Percentiles rank a stretch among this genome's conserved stretches.
These are phyloP conservation scores for Mytilinidion resinicola DNA, from an alignment of 495 filamentous ascomycete species.

Conservation along the genomic window DNA sequence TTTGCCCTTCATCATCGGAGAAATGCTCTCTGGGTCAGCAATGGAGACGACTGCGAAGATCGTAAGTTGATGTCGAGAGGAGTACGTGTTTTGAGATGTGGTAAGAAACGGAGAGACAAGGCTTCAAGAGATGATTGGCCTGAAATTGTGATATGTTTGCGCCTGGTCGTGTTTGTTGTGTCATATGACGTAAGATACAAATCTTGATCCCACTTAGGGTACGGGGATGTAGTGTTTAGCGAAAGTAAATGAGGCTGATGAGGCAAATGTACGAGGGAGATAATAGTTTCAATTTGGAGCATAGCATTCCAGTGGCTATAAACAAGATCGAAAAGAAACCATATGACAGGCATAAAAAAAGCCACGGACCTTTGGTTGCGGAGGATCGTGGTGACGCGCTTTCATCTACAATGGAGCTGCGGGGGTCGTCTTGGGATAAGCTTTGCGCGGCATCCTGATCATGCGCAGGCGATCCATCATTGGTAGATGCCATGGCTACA, in stretches of 20 bases:
- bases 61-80: not conserved
- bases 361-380: conserved; percentile 19
- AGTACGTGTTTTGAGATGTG: conserved; percentile 2
- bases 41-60: conserved; percentile 34
- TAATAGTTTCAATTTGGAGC: too few species aligned
- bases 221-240: too few species aligned
- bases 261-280: too few species aligned
- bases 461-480: conserved; percentile 4
- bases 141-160: too few species aligned
- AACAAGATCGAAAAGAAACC: not conserved
- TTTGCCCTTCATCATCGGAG: conserved; percentile 34
- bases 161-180: too few species aligned
- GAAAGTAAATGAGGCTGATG: too few species aligned
- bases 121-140: too few species aligned
- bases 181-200: too few species aligned
- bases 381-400: conserved; percentile 14
- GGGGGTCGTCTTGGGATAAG: conserved; percentile 7
- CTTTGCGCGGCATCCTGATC: conserved; percentile 10
- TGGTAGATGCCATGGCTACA: conserved; percentile 17
- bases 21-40: conserved; percentile 34
- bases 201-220: too few species aligned
- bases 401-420: conserved; percentile 7
- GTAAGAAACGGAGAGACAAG: not conserved
- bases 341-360: not conserved
- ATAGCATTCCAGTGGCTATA: too few species aligned